Conservation (phyloP, 495 filamentous ascomycete genomes). For the Tuber brumale region DNA sequence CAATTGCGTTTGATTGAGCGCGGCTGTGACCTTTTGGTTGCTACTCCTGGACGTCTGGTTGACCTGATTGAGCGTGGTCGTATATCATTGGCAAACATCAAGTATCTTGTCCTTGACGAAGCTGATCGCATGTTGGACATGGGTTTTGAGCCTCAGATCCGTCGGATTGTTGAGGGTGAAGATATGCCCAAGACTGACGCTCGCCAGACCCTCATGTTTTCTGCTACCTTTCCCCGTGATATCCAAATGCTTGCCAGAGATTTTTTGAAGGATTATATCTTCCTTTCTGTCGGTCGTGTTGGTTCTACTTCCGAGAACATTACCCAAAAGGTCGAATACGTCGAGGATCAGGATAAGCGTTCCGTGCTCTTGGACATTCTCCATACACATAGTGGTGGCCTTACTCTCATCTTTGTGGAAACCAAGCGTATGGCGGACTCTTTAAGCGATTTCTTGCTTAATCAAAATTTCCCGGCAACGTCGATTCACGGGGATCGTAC, state of each 20-base stretch:
- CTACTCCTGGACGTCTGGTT: slow-evolving; percentile 92
- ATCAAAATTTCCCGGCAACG: slow-evolving; percentile 96
- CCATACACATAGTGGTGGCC: slow-evolving; percentile 83
- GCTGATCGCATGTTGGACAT: slow-evolving; percentile 99
- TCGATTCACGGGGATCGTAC: slow-evolving; percentile 98
- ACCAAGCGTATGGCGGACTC: slow-evolving; percentile 99
- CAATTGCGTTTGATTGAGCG: slow-evolving; percentile 97
- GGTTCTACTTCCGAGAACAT: slow-evolving; percentile 99
- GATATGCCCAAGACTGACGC: slow-evolving; percentile 83
- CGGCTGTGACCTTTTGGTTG: slow-evolving; percentile 93
- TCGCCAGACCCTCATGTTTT: slow-evolving; percentile 99
- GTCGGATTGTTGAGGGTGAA: slow-evolving; percentile 93
- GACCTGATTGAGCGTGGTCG: slow-evolving; percentile 97
- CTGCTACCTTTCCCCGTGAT: slow-evolving; percentile 95
- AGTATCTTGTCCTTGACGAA: slow-evolving; percentile 98
- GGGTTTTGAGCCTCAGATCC: slow-evolving; percentile 99
- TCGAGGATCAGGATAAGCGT: slow-evolving; percentile 94
- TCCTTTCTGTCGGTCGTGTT: slow-evolving; percentile 96
- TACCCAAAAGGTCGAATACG: slow-evolving; percentile 96
- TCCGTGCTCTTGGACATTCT: slow-evolving; percentile 95
- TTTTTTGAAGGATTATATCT: slow-evolving; percentile 89
- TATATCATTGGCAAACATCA: slow-evolving; percentile 92
- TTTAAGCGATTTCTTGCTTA: slow-evolving; percentile 93
- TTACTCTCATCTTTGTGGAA: slow-evolving; percentile 97
- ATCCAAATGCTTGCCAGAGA: slow-evolving; percentile 98